phyloP scores from a whole-genome alignment of 345 rosid species.

The Melaleuca quinquenervia region DNA sequence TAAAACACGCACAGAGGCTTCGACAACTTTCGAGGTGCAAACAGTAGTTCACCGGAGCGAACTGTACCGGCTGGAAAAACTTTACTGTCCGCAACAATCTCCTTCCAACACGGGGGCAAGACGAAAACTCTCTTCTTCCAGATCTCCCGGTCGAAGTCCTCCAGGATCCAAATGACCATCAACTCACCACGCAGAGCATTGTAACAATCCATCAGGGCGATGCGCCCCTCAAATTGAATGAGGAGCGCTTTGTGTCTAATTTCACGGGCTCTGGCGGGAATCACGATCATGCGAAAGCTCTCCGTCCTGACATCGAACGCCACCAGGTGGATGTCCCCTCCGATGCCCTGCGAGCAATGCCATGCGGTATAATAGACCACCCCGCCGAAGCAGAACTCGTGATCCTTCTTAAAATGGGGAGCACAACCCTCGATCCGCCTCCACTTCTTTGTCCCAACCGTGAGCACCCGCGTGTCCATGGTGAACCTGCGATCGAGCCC shows the following conservation, averaged over 20 bases:
- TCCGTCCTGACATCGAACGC: neutral
- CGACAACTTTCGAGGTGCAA: neutral
- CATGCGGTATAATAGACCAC: neutral
- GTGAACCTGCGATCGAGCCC: too few species aligned
- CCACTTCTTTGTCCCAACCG: neutral
- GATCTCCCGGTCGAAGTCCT: neutral
- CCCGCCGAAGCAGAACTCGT: neutral
- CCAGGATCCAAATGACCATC: neutral
- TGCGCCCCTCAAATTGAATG: neutral
- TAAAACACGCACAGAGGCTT: neutral
- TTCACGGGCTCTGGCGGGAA: neutral
- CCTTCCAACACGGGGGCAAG: neutral
- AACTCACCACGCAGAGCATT: neutral
- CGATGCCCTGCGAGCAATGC: neutral
- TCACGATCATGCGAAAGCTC: neutral
- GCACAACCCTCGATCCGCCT: neutral
- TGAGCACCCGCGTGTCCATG: neutral
- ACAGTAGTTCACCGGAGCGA: neutral
- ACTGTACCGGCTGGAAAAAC: neutral
- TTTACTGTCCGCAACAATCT: neutral
- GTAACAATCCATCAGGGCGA: neutral
- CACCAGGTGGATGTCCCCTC: neutral
- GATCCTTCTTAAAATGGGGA: neutral
- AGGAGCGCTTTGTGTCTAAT: neutral
- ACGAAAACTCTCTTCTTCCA: neutral